Evolutionary conservation across 495 filamentous ascomycete genomes (phyloP), one percentile per base, ranked within the genome.

Genomic region (Tuber umbilicatum): DNA sequence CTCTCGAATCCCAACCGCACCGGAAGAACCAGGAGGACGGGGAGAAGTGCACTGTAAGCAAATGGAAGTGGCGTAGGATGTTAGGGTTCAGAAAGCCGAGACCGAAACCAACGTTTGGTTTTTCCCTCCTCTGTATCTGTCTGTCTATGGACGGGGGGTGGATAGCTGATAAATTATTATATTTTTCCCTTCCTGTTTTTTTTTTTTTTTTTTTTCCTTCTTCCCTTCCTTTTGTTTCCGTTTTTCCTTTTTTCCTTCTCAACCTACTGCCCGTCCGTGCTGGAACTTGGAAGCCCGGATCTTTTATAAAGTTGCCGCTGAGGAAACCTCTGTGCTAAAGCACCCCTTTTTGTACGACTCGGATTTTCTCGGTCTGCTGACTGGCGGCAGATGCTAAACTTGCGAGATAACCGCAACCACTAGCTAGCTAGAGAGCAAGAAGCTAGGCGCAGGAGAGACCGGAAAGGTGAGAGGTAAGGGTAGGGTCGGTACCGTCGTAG

Each of bases 221-320:
- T 68, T 37, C 38, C 23, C 21, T 68, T 40, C 17, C 23, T 67
- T 70, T 55, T 74, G 64, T 35, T 69, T 64, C 67, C 73, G n/a
- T 37, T 78, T 71, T 73, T 69, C 64, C 37, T 70, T 37, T 69
- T 47, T 42, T 70, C 74, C 69, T 69, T 45, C 47, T 69, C 37
- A 76, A 68, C 68, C 76, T 70, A 69, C 37, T 40, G 38, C 12
- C 23, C 42, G 42, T n/a, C 42, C n/a, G 43, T n/a, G 43, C n/a
- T 55, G 27, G 45, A 38, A 73, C 38, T 39, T 55, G 45, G 71
- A 43, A 55, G 55, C 71, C 37, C 40, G 10, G 74, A 70, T 74
- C 78, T 73, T 73, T 80, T 80, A 80, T 80, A 76, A 74, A 40
- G 75, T 73, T 76, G 68, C 70, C 71, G 68, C 74, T 73, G 27